A percentile compares a stretch with the other conserved stretches of the same genome.
These are phyloP conservation scores for Tolypocladium inflatum DNA, from an alignment of 2,329 filamentous ascomycete species.

Conservation along the genomic window DNA sequence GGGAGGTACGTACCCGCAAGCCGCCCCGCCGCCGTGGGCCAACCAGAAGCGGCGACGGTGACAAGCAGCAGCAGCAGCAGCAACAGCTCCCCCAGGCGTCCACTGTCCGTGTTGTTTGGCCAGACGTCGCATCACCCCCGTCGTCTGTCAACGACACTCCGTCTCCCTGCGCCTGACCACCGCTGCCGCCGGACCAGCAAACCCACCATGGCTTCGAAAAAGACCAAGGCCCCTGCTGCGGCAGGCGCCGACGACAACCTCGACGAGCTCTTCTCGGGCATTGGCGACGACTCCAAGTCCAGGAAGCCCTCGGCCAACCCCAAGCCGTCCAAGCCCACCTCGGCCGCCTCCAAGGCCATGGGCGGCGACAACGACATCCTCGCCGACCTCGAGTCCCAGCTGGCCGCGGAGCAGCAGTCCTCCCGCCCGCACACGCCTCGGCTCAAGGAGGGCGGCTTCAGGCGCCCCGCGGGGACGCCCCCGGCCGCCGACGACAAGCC, in stretches of 20 bases:
- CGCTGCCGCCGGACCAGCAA: background rate
- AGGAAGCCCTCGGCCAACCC: slow-evolving; percentile 34
- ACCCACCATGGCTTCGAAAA: slow-evolving; percentile 48
- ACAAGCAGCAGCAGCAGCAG: background rate
- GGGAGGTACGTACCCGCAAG: background rate
- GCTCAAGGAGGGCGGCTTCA: slow-evolving; percentile 41
- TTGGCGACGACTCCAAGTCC: slow-evolving; percentile 41
- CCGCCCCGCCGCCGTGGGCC: background rate
- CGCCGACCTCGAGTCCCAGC: slow-evolving; percentile 68
- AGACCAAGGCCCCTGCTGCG: slow-evolving; percentile 39
- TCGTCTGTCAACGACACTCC: background rate
- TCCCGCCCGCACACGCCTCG: slow-evolving; percentile 79
- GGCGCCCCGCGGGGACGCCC: slow-evolving; percentile 37
- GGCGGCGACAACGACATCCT: slow-evolving; percentile 64
- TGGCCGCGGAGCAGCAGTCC: slow-evolving; percentile 62
- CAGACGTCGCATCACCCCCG: background rate
- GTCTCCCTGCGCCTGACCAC: background rate
- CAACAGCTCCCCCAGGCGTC: background rate
- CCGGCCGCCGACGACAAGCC: slow-evolving; percentile 56
- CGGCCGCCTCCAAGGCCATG: slow-evolving; percentile 35
- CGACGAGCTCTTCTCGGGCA: slow-evolving; percentile 55
- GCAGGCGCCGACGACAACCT: slow-evolving; percentile 52
- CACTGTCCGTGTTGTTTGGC: background rate
- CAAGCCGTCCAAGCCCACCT: slow-evolving; percentile 30
- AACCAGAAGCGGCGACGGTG: background rate